Evolutionary conservation across 495 filamentous ascomycete genomes (phyloP), one percentile per base, ranked within the genome.

Genomic region (Penicillium coprophilum): DNA sequence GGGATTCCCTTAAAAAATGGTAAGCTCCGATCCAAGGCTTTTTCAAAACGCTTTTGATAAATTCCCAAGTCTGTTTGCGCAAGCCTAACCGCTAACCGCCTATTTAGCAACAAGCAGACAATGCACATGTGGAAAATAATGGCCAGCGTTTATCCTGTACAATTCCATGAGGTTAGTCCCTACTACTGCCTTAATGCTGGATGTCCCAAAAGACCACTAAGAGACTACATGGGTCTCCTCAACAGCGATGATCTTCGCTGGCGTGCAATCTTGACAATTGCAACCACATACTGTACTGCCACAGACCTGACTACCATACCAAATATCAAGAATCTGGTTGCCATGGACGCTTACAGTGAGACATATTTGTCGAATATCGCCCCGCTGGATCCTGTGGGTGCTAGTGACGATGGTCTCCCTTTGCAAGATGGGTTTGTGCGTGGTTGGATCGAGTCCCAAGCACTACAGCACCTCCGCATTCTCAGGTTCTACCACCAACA

Each of bases 71-170:
- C 3, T 47, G 3, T 24, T 38, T 20, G 19, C 44, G 32, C 13
- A 27, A 4, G 12, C 53, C 36, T 63, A 55, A 64, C 40, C n/a
- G n/a, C n/a, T n/a, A n/a, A n/a, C n/a, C 10, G 12, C 3, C 15
- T 28, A 34, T 39, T 11, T 30, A 78, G 76, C 47, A 59, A 66
- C 6, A 77, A 76, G 31, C 61, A 63, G 38, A 77, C 74, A 15
- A 24, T 73, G 12, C 55, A 73, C 23, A 72, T 74, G 70, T 79
- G 76, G 76, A 77, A 72, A 40, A 57, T 79, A n/a, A 63, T 77
- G 39, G 59, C 66, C 9, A 69, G 56, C 11, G 56, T 47, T 12
- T 77, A 77, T 53, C 71, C 73, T 5, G n/a, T 32, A 8, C 34
- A 75, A 27, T 77, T 77, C 17, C 46, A 50, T 19, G 28, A 57